Evolutionary conservation across 1,284 basidiomycete species (phyloP).

Genomic region (Rhodofomes roseus): DNA sequence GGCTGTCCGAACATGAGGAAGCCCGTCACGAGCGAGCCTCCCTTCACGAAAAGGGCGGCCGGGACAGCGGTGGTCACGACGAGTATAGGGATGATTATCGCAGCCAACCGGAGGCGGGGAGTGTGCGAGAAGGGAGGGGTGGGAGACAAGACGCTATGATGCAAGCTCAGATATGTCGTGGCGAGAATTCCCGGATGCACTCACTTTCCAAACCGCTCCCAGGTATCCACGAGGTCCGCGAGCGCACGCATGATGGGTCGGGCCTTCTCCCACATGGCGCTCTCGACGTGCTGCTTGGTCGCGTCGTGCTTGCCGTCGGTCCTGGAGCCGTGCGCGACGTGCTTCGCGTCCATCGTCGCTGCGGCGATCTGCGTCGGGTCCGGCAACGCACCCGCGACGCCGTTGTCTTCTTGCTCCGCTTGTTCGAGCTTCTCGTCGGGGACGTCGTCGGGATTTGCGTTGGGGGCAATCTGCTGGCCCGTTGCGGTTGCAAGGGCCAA

Average conservation of each 20-base stretch:
- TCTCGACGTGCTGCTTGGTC: conserved; percentile 27
- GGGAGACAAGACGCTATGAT: conserved; percentile 30
- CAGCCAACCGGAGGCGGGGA: conserved; percentile 28
- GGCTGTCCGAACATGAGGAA: conserved; percentile 50
- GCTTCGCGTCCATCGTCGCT: conserved; percentile 26
- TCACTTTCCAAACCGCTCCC: conserved; percentile 36
- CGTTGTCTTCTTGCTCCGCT: conserved; percentile 16
- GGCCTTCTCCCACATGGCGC: conserved; percentile 31
- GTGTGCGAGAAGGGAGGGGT: conserved; percentile 34
- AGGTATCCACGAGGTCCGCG: conserved; percentile 27
- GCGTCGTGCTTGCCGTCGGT: conserved; percentile 25
- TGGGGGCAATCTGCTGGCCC: conserved; percentile 28
- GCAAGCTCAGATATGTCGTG: not conserved
- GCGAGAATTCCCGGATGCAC: not conserved
- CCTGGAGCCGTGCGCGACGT: conserved; percentile 27
- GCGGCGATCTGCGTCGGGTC: conserved; percentile 30
- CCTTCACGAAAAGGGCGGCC: conserved; percentile 37
- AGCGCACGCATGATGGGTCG: conserved; percentile 32
- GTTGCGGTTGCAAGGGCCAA: conserved; percentile 36
- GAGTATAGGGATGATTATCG: conserved; percentile 26
- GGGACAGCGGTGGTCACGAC: conserved; percentile 39
- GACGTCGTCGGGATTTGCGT: conserved; percentile 18
- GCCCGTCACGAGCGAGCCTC: conserved; percentile 40
- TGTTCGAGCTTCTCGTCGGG: conserved; percentile 18
- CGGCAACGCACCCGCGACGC: conserved; percentile 23